phyloP scores from a whole-genome alignment of 768 basidiomycete genomes.

The Rhodotorula taiwanensis region DNA sequence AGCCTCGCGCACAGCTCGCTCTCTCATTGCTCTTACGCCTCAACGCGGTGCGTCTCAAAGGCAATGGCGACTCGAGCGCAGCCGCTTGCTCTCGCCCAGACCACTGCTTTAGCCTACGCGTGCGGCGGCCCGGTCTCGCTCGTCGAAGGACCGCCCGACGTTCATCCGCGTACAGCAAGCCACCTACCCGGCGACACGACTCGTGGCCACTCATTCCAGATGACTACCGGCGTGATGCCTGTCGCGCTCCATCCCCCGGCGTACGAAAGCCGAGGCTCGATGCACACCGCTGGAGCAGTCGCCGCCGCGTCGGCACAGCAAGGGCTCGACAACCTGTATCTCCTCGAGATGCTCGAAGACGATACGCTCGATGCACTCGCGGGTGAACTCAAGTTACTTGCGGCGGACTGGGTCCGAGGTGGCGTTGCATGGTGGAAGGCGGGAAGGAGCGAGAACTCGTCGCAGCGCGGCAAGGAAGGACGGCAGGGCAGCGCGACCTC shows the following conservation, averaged over 20 bases:
- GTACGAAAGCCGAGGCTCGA: not conserved
- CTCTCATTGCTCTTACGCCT: not conserved
- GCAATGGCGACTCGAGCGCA: too few relatives aligned
- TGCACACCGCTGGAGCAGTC: not conserved
- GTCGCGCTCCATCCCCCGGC: not conserved
- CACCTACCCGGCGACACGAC: too few relatives aligned
- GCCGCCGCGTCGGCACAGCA: not conserved
- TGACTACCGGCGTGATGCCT: not conserved
- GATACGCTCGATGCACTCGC: constrained; percentile 7
- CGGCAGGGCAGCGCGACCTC: too few relatives aligned
- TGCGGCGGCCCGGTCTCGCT: too few relatives aligned
- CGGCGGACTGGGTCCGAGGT: too few relatives aligned
- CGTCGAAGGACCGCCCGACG: too few relatives aligned
- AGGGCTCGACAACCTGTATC: not conserved
- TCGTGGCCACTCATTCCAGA: too few relatives aligned
- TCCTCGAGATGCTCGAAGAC: constrained; percentile 10
- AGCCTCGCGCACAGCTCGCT: not conserved
- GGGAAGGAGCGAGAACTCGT: too few relatives aligned
- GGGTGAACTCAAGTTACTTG: not conserved
- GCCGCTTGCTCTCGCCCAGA: too few relatives aligned
- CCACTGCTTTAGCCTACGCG: not conserved
- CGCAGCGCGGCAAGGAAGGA: too few relatives aligned
- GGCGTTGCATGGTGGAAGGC: too few relatives aligned
- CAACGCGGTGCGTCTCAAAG: not conserved
- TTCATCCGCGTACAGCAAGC: too few relatives aligned